These are phyloP conservation scores for Rosa chinensis DNA, from an alignment of 306 rosid genomes.

Conservation along the genomic window DNA sequence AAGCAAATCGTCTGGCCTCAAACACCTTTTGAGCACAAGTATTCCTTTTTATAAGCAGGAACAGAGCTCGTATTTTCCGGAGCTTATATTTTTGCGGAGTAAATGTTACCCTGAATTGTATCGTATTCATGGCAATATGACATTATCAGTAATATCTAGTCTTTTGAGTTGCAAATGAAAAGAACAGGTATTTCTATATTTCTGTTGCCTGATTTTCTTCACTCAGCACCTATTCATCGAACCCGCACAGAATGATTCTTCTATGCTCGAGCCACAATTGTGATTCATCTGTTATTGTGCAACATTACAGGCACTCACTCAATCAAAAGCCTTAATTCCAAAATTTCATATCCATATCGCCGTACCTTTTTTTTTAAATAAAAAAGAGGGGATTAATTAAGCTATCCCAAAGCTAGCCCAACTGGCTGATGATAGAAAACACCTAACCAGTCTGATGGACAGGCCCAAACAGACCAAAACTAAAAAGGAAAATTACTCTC, in stretches of 20 bases:
- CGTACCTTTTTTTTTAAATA: too few species aligned
- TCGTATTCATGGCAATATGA: neutral
- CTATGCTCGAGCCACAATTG: neutral
- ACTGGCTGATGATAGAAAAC: too few species aligned
- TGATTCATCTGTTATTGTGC: neutral
- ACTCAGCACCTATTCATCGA: neutral
- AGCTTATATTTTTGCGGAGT: neutral
- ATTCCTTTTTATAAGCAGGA: neutral
- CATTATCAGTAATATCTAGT: neutral
- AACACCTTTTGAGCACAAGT: neutral
- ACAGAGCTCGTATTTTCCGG: neutral
- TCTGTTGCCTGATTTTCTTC: neutral
- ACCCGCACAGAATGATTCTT: too few species aligned
- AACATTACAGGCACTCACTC: too few species aligned
- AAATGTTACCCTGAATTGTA: neutral
- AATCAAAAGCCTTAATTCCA: too few species aligned
- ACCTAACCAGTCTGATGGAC: too few species aligned
- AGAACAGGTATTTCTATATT: neutral
- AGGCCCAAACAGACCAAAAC: too few species aligned
- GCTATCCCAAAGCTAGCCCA: too few species aligned
- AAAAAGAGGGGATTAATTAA: too few species aligned
- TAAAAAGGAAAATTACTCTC: too few species aligned
- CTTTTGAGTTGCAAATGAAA: neutral
- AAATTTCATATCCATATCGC: too few species aligned
- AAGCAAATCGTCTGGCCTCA: neutral